Evolutionary conservation across 768 basidiomycete genomes (phyloP).

Genomic region (Kwoniella mangroviensis): DNA sequence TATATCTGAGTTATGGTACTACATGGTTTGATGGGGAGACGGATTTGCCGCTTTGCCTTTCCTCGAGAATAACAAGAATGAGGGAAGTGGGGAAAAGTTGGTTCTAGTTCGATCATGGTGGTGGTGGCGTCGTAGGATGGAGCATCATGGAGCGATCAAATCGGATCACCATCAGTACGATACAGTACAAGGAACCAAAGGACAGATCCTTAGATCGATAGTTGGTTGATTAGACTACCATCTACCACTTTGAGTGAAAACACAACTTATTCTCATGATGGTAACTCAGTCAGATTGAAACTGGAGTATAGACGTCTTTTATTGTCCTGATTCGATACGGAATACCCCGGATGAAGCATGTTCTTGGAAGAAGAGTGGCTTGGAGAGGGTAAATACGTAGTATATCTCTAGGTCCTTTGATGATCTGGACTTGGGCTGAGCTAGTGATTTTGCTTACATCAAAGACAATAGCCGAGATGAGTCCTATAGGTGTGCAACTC

Average conservation of each 20-base stretch:
- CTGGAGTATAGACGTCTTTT: not conserved
- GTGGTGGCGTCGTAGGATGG: not conserved
- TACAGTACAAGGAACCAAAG: not conserved
- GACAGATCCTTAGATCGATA: no score
- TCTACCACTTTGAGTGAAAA: not conserved
- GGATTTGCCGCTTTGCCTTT: not conserved
- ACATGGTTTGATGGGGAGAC: not conserved
- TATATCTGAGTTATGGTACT: conserved; percentile 9
- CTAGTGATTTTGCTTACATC: no score
- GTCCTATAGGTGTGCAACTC: no score
- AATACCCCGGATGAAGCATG: not conserved
- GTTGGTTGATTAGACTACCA: not conserved
- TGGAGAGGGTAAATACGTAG: not conserved
- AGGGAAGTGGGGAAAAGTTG: not conserved
- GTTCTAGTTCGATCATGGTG: not conserved
- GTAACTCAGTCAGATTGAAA: not conserved
- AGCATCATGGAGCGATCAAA: not conserved
- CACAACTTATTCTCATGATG: conserved; percentile 2
- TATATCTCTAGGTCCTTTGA: not conserved
- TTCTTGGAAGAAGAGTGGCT: not conserved
- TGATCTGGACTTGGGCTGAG: not conserved
- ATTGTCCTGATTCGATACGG: not conserved
- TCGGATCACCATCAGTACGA: not conserved
- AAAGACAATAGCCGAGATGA: no score
- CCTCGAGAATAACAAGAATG: not conserved